A percentile compares a stretch with the other conserved stretches of the same genome.
Conservation (phyloP, 2,329 filamentous ascomycete genomes). For the Penicillium sp. region DNA sequence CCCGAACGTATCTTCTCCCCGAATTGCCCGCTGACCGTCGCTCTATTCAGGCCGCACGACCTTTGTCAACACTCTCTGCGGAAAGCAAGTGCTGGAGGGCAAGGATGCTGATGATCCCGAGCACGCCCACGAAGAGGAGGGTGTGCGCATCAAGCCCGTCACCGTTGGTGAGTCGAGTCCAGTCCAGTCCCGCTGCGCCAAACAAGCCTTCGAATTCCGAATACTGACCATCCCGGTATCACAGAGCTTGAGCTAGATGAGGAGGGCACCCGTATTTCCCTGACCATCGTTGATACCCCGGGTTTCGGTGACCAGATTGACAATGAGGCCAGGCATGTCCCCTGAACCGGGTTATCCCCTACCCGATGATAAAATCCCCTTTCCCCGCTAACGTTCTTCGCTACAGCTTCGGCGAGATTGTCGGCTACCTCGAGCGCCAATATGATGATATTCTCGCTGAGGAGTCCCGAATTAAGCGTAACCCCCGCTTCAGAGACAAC, state of each 20-base stretch:
- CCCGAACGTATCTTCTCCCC: conserved; percentile 5
- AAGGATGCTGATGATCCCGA: conserved; percentile 92
- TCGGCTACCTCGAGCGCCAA: conserved; percentile 97
- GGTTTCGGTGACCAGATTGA: conserved; percentile 99
- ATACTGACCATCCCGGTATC: conserved; percentile 34
- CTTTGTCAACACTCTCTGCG: conserved; percentile 99
- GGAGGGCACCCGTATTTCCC: conserved; percentile 95
- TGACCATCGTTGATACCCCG: conserved; percentile 98
- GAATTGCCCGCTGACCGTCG: conserved; percentile 21
- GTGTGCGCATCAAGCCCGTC: conserved; percentile 97
- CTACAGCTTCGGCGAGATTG: conserved; percentile 89
- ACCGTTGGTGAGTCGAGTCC: conserved; percentile 78
- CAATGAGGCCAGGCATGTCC: conserved; percentile 87
- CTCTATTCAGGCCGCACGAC: conserved; percentile 79
- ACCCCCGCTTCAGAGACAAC: conserved; percentile 98
- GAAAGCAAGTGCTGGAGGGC: conserved; percentile 85
- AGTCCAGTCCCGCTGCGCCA: background rate
- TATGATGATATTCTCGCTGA: conserved; percentile 99
- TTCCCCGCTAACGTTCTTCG: conserved; percentile 29
- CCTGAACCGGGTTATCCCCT: conserved; percentile 6
- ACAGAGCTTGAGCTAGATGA: conserved; percentile 93
- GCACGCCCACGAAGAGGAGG: conserved; percentile 90
- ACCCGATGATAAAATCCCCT: background rate
- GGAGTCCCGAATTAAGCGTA: conserved; percentile 99
- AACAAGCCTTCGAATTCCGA: conserved; percentile 23